Percentiles rank a stretch among this genome's conserved stretches.
These are phyloP conservation scores for Gardenia jasminoides DNA, from an alignment of 257 asterid species.

Conservation along the genomic window DNA sequence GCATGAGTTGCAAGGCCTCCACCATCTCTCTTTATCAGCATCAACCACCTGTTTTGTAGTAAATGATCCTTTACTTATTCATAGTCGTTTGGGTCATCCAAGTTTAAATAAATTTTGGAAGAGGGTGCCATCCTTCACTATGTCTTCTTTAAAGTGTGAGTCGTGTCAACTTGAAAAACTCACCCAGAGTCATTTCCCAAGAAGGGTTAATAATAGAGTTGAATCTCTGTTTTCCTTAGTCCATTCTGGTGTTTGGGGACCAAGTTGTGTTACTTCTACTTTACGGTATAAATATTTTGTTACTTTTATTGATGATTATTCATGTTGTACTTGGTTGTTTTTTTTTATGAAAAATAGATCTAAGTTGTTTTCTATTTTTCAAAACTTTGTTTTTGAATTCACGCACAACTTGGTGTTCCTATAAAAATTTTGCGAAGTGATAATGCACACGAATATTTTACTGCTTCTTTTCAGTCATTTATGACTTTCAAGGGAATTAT, in stretches of 20 bases:
- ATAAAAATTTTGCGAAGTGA: conserved; percentile 1
- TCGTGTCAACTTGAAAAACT: not conserved
- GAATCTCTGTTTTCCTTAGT: not conserved
- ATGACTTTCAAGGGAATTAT: conserved; percentile 3
- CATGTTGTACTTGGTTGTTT: too few species aligned
- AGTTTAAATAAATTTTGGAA: not conserved
- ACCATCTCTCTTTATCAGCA: not conserved
- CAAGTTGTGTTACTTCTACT: conserved; percentile 1
- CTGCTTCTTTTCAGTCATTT: not conserved
- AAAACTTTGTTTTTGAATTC: conserved; percentile 3
- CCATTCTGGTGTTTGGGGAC: conserved; percentile 1
- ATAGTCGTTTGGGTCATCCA: not conserved
- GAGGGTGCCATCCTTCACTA: not conserved
- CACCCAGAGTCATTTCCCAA: not conserved
- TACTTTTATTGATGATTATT: conserved; percentile 1
- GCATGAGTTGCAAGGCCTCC: conserved; percentile 11
- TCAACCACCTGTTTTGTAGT: not conserved
- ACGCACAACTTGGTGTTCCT: conserved; percentile 1
- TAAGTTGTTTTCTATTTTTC: conserved; percentile 7
- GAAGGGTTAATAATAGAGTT: not conserved
- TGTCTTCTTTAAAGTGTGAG: conserved; percentile 6
- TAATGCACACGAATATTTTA: conserved; percentile 13
- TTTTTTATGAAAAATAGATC: not conserved
- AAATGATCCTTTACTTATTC: not conserved
- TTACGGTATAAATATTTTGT: conserved; percentile 8